phyloP scores from a whole-genome alignment of 441 rosid species.

The Adansonia madagascariensis region DNA sequence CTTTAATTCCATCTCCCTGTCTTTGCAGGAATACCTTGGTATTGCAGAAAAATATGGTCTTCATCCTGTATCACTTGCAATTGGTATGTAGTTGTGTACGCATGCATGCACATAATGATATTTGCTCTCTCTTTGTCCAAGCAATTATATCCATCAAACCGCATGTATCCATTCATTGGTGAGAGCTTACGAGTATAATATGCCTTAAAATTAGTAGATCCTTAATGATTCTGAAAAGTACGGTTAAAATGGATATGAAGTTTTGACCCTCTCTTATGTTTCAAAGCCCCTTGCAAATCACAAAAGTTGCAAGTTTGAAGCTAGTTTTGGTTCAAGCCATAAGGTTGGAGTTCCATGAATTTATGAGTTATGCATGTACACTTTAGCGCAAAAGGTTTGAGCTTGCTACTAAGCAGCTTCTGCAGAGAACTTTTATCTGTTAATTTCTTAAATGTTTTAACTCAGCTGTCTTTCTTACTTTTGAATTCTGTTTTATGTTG shows the following conservation, averaged over 20 bases:
- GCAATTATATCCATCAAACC: neutral
- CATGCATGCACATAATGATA: neutral
- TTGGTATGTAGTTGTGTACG: constrained; percentile 39
- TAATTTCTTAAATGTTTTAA: neutral
- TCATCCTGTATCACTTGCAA: constrained; percentile 60
- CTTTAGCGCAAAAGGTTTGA: neutral
- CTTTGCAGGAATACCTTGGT: constrained; percentile 49
- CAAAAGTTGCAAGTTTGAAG: neutral
- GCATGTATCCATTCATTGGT: neutral
- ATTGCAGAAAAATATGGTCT: constrained; percentile 50
- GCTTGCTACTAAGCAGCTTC: neutral
- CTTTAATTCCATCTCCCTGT: constrained; percentile 18
- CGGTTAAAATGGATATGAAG: neutral
- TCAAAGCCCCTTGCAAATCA: constrained; percentile 11
- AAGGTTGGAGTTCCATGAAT: neutral
- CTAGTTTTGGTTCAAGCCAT: neutral
- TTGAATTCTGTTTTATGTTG: neutral
- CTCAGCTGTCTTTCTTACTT: neutral
- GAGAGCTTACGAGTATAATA: neutral
- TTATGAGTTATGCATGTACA: neutral
- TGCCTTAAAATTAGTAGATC: neutral
- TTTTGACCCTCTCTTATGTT: neutral
- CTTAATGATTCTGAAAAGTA: constrained; percentile 8
- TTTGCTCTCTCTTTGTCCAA: neutral
- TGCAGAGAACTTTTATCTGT: neutral